Evolutionary conservation across 2,329 filamentous ascomycete genomes (phyloP), one percentile per base, ranked within the genome.

Genomic region (Colletotrichum tabaci): DNA sequence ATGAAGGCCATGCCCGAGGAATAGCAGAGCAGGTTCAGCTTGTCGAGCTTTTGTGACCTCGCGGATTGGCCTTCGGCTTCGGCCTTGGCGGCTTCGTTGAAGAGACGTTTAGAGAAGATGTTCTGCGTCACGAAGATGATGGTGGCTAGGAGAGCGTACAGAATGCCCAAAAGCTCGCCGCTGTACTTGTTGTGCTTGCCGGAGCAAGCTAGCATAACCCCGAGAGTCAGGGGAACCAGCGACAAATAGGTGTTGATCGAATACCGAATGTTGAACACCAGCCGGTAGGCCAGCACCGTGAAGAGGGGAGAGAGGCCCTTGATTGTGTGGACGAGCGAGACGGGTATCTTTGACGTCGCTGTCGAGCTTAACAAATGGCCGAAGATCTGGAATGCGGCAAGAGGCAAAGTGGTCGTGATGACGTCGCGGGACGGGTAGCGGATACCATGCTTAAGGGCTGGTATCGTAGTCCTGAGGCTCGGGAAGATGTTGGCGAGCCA

Each of bases 121-220:
- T 99, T 99, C 80, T 99, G 96, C 0, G 95, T 96, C 46, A 99
- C 96, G 79, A 99, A 99, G 74, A 98, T 93, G 67, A 98, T 86
- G 9, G 96, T 94, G n/a, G 94, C 95, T 44, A 94, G 85, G 47
- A 99, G 92, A 4, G 96, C 95, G 77, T 95, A 96, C 13, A 96
- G 77, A 21, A 99, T 93, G n/a, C 96, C 96, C 62, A 96, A 88
- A 74, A 98, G 89, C 79, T 99, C 95, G 40, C 94, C 96, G 26
- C 91, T 92, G 76, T 97, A 95, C 21, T 73, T 64, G 7, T 82
- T 82, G 52, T 86, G 84, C 78, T 95, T 94, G 15, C 95, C 94
- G 1, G 96, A 98, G 82, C 96, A 99, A 12, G 96, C 96, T 75
- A 99, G 88, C 89, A 98, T 94, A 67, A 99, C 96, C n/a, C 96